Evolutionary conservation across 1,284 basidiomycete genomes (phyloP).

Genomic region (Irpex lacteus): DNA sequence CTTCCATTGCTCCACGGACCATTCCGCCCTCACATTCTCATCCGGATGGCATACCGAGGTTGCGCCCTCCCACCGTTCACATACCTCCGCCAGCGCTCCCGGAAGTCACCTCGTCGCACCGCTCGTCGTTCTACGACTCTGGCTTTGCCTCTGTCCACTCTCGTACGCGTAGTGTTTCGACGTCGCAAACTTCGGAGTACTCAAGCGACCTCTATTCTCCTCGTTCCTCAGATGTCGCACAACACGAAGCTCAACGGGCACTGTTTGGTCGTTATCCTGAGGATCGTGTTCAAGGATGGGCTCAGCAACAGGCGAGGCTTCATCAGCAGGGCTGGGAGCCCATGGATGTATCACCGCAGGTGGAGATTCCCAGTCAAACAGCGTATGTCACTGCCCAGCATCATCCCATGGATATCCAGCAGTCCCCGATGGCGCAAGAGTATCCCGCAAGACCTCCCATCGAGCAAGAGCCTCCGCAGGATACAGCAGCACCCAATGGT

Average conservation of each 20-base stretch:
- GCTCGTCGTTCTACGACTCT: constrained; percentile 47
- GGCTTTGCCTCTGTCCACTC: constrained; percentile 22
- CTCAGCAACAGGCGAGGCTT: constrained; percentile 13
- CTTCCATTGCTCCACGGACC: constrained; percentile 51
- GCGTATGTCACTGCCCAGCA: constrained; percentile 30
- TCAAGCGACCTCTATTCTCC: constrained; percentile 29
- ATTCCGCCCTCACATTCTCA: constrained; percentile 63
- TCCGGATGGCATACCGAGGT: constrained; percentile 36
- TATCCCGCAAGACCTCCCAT: constrained; percentile 41
- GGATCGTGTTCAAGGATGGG: constrained; percentile 17
- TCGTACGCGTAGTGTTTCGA: constrained; percentile 31
- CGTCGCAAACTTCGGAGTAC: constrained; percentile 35
- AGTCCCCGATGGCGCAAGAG: constrained; percentile 50
- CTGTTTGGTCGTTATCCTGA: constrained; percentile 16
- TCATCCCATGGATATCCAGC: constrained; percentile 50
- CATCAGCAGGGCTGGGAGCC: constrained; percentile 44
- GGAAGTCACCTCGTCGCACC: constrained; percentile 53
- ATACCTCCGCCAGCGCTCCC: constrained; percentile 37
- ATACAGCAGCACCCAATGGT: constrained; percentile 26
- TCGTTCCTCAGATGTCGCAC: constrained; percentile 19
- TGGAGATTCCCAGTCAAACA: constrained; percentile 37
- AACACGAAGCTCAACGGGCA: constrained; percentile 20
- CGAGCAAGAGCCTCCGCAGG: constrained; percentile 38
- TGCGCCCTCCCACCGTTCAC: constrained; percentile 33
- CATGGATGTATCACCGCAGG: constrained; percentile 56